Evolutionary conservation across 352 stramenopile genomes (phyloP), one percentile per base, ranked within the genome.

Genomic region (Globisporangium parvum): DNA sequence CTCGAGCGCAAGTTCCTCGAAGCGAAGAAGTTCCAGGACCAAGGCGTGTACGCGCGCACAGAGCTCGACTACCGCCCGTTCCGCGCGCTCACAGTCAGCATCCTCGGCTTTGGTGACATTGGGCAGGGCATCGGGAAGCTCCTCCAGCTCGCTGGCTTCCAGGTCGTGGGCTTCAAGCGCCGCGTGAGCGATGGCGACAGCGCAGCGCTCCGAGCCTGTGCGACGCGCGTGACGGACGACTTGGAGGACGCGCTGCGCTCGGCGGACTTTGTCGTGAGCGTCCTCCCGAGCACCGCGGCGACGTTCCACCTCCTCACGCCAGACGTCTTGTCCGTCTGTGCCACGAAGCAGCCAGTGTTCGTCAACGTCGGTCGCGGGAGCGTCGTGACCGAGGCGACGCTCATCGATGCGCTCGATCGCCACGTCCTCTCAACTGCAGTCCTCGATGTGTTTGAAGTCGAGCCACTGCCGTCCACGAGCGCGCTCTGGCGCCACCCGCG

Each of bases 281-380:
- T 95, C 21, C 57, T 96, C 31, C 86, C 88, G 18, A 93, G 81
- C 52, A 96, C 88, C 12, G 42, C 54, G 0, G 64, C 70, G 31
- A 96, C 88, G 57, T 73, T 73, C 49, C 73, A 81, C 51, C 54
- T 95, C 20, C 66, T 96, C 26, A 77, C 59, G 10, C 66, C 77
- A 21, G 47, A 60, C 40, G 70, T 73, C 20, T 63, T 96, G 3
- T 33, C 47, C 11, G 33, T 67, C 31, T 89, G 78, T 35, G 55
- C 55, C 0, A 47, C 67, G n/a, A 79, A 85, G 69, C 68, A 86
- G 60, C 82, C 83, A n/a, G 76, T 91, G 42, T 80, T 96, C 58
- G 78, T 96, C 63, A 96, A 96, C 67, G 83, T 94, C 21, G 88
- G 88, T 14, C 78, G 88, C 31, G 88, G 88, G 21, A 85, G 93